A percentile compares a stretch with the other conserved stretches of the same genome.
These are phyloP conservation scores for Glycyrrhiza uralensis DNA, from an alignment of 306 rosid species.

Conservation along the genomic window DNA sequence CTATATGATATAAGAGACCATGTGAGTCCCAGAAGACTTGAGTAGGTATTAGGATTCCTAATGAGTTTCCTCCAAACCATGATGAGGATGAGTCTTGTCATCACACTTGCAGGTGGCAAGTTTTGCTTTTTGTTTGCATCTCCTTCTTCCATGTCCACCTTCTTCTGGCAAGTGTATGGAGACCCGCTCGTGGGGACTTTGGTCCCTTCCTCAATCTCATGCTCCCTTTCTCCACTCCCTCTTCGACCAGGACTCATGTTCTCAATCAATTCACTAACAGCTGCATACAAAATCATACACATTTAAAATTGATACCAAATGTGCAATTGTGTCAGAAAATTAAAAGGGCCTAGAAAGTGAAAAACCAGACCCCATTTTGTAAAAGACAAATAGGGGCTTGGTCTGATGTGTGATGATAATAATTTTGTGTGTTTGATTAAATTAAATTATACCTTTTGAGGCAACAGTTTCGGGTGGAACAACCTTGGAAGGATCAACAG, in stretches of 20 bases:
- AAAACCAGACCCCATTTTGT: neutral
- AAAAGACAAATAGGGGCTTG: no score
- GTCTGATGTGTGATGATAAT: neutral
- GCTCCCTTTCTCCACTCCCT: slow-evolving; percentile 33
- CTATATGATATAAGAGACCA: slow-evolving; percentile 85
- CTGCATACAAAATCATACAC: slow-evolving; percentile 21
- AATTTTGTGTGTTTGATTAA: neutral
- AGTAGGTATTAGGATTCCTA: slow-evolving; percentile 83
- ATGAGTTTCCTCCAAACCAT: slow-evolving; percentile 98
- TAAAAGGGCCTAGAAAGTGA: no score
- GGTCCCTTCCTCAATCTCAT: slow-evolving; percentile 51
- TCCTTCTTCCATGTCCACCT: slow-evolving; percentile 49
- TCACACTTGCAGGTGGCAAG: slow-evolving; percentile 88
- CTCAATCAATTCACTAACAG: slow-evolving; percentile 47
- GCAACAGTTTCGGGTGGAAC: slow-evolving; percentile 24
- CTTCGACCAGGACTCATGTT: slow-evolving; percentile 64
- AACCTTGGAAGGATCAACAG: slow-evolving; percentile 53
- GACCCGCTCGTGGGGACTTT: slow-evolving; percentile 47
- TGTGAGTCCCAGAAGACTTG: slow-evolving; percentile 66
- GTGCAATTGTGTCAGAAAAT: no score
- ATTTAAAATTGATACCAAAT: neutral
- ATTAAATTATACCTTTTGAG: no score
- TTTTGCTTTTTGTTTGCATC: slow-evolving; percentile 51
- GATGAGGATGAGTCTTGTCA: slow-evolving; percentile 81
- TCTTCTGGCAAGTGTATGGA: slow-evolving; percentile 57